phyloP scores from a whole-genome alignment of 805 yeast species.

The Wickerhamiella azymoides region DNA sequence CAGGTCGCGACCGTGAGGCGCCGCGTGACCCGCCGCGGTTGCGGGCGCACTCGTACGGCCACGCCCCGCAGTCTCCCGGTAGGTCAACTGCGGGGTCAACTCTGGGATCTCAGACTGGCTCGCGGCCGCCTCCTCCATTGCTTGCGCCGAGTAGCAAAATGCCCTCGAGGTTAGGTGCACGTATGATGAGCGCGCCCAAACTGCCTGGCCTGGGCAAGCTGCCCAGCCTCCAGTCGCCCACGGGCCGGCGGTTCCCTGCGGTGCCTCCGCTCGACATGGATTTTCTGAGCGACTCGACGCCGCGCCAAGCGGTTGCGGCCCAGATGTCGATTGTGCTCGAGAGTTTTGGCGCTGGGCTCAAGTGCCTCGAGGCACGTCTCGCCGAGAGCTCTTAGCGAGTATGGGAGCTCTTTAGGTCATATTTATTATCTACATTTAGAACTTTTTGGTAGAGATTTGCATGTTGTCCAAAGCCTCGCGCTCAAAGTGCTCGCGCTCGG shows the following conservation, averaged over 20 bases:
- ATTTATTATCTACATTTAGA: slow-evolving; percentile 3
- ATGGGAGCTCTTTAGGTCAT: neutral
- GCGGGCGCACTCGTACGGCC: slow-evolving; percentile 16
- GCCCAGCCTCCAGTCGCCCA: neutral
- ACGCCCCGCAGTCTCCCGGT: slow-evolving; percentile 1
- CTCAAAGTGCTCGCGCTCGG: slow-evolving; percentile 83
- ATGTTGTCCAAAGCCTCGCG: slow-evolving; percentile 80
- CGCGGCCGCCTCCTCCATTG: too few species aligned
- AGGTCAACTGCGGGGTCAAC: too few species aligned
- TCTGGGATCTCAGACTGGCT: too few species aligned
- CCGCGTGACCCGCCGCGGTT: slow-evolving; percentile 24
- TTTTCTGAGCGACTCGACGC: slow-evolving; percentile 28
- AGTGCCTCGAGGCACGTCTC: slow-evolving; percentile 7
- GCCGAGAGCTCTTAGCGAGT: neutral
- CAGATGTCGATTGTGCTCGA: slow-evolving; percentile 24
- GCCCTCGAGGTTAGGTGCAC: slow-evolving; percentile 3
- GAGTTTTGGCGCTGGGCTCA: slow-evolving; percentile 20
- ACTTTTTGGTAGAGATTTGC: slow-evolving; percentile 25
- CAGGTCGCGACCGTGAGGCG: slow-evolving; percentile 25
- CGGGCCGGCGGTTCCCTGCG: slow-evolving; percentile 17
- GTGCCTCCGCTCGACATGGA: slow-evolving; percentile 25
- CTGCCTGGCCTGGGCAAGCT: neutral
- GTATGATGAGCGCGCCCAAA: slow-evolving; percentile 2
- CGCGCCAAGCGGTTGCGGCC: slow-evolving; percentile 22
- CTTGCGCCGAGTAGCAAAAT: too few species aligned